Evolutionary conservation across 1,284 basidiomycete species (phyloP).

Genomic region (Heliocybe sulcata): DNA sequence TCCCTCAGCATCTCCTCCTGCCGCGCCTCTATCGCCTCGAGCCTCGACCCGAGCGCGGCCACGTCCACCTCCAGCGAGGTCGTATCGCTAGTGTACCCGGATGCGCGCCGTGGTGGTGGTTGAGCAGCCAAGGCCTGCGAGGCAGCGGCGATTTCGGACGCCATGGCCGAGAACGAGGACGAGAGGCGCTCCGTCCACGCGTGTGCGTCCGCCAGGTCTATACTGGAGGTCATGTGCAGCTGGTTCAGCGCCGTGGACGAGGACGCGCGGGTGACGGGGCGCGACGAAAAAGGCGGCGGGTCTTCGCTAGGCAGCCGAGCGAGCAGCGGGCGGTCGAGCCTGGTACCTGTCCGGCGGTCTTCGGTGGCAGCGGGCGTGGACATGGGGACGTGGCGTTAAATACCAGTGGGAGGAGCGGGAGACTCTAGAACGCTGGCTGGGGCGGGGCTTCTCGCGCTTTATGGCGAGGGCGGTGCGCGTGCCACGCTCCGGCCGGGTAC

Average conservation of each 20-base stretch:
- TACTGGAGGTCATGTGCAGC: not conserved
- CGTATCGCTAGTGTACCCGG: no score
- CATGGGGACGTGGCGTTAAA: no score
- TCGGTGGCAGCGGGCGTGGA: no score
- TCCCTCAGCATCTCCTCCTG: conserved; percentile 21
- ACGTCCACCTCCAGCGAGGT: conserved; percentile 1
- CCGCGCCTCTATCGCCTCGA: conserved; percentile 21
- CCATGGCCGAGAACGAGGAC: conserved; percentile 29
- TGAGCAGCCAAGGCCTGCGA: conserved; percentile 24
- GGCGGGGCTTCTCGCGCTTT: no score
- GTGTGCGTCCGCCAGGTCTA: not conserved
- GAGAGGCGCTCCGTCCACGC: conserved; percentile 24
- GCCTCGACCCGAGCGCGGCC: conserved; percentile 14
- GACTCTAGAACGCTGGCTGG: no score
- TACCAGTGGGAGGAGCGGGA: no score
- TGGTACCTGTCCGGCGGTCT: no score
- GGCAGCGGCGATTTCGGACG: conserved; percentile 31
- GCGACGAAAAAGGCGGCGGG: not conserved
- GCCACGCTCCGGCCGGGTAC: no score
- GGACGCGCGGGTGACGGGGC: not conserved
- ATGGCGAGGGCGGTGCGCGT: no score
- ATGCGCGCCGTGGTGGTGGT: conserved; percentile 1
- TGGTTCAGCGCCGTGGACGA: not conserved
- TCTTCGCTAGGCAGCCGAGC: not conserved
- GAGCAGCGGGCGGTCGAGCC: not conserved